A percentile compares a stretch with the other conserved stretches of the same genome.
Conservation (phyloP, 2,329 filamentous ascomycete genomes). For the Sarocladiaceae sp. region DNA sequence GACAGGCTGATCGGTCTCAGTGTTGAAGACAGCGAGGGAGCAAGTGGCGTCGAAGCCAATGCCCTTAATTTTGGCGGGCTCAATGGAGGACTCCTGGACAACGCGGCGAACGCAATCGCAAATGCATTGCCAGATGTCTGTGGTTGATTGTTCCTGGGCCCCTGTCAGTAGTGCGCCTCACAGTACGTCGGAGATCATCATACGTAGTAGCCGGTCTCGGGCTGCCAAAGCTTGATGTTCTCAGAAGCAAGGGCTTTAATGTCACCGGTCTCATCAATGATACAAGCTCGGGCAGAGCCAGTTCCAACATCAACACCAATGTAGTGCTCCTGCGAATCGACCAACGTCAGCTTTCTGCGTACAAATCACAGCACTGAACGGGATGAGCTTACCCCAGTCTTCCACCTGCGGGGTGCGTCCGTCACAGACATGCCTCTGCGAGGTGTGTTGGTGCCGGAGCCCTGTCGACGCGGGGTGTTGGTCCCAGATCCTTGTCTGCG, state of each 20-base stretch:
- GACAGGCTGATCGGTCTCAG: slow-evolving; percentile 86
- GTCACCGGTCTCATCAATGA: slow-evolving; percentile 87
- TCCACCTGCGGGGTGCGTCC: slow-evolving; percentile 7
- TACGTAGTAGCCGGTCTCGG: slow-evolving; percentile 71
- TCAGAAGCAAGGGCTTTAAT: slow-evolving; percentile 74
- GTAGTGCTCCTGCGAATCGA: slow-evolving; percentile 47
- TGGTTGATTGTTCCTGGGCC: slow-evolving; percentile 86
- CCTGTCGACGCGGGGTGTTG: slow-evolving; percentile 5
- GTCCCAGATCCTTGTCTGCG: slow-evolving; percentile 10
- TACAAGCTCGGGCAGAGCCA: slow-evolving; percentile 89
- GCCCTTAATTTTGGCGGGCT: slow-evolving; percentile 72
- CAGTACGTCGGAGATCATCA: slow-evolving; percentile 16
- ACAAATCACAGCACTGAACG: neutral
- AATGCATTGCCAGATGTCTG: slow-evolving; percentile 94
- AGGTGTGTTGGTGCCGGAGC: slow-evolving; percentile 8
- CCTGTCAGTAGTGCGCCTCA: neutral
- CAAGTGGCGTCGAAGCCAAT: slow-evolving; percentile 99
- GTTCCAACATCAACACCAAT: slow-evolving; percentile 96
- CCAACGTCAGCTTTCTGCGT: slow-evolving; percentile 11
- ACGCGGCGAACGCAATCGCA: slow-evolving; percentile 82
- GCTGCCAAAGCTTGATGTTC: slow-evolving; percentile 77
- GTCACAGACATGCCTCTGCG: slow-evolving; percentile 8
- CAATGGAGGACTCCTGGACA: slow-evolving; percentile 75
- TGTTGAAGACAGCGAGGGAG: slow-evolving; percentile 84
- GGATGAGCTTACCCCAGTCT: slow-evolving; percentile 9